Evolutionary conservation across 2,329 filamentous ascomycete species (phyloP).

Genomic region (Tolypocladium amazonense): DNA sequence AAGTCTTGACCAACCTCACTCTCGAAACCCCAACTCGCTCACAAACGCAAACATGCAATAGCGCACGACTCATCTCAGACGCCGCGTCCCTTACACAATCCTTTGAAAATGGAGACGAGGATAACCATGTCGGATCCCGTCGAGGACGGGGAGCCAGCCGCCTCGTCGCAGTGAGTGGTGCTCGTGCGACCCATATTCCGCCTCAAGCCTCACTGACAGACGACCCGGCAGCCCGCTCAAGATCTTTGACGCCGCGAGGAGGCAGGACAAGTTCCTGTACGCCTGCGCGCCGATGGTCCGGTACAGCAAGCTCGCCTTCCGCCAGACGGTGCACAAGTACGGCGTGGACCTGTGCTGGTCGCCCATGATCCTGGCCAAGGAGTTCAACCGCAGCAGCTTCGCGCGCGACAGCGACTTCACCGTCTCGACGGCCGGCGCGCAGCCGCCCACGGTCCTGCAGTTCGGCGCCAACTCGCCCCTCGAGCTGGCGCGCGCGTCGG

Average conservation of each 20-base stretch:
- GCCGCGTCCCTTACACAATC: background rate
- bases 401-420: constrained; percentile 57
- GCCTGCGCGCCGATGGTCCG: constrained; percentile 59
- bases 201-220: background rate
- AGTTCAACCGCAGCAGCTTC: constrained; percentile 51
- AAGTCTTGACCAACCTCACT: background rate
- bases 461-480: constrained; percentile 52
- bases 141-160: background rate
- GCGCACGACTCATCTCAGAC: background rate
- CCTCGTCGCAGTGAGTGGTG: constrained; percentile 3
- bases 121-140: background rate
- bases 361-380: constrained; percentile 61
- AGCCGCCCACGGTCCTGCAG: constrained; percentile 54
- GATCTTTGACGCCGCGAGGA: constrained; percentile 45
- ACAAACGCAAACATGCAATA: background rate
- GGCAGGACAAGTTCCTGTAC: constrained; percentile 32
- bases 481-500: constrained; percentile 52
- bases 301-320: constrained; percentile 59
- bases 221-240: constrained; percentile 37
- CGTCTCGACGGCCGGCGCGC: constrained; percentile 37
- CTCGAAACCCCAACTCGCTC: background rate
- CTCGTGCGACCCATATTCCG: too few species aligned
- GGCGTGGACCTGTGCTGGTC: constrained; percentile 59
- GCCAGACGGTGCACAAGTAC: constrained; percentile 54
- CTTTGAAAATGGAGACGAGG: background rate